Conservation (phyloP, 2,329 filamentous ascomycete species). For the Epichloe scottii region DNA sequence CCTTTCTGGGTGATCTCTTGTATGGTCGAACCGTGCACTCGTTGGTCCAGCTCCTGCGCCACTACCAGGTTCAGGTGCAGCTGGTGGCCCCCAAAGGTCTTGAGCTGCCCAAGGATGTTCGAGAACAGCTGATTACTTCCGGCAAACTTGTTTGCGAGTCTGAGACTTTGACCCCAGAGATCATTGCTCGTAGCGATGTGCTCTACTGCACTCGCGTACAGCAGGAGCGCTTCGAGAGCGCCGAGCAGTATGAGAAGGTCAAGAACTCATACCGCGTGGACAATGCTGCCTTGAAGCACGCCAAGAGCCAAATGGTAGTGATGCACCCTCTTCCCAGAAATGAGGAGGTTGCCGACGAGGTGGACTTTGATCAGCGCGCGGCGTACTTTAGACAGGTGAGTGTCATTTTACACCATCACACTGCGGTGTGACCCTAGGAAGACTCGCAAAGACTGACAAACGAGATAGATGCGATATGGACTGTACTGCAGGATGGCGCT, state of each 20-base stretch:
- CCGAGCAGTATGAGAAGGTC: conserved; percentile 70
- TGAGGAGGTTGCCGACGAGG: conserved; percentile 85
- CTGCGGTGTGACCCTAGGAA: not conserved
- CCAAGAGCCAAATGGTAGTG: conserved; percentile 86
- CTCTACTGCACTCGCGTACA: conserved; percentile 96
- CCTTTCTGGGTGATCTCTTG: conserved; percentile 84
- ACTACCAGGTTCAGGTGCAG: conserved; percentile 92
- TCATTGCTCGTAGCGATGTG: conserved; percentile 76
- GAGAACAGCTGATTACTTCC: conserved; percentile 55
- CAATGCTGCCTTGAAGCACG: conserved; percentile 78
- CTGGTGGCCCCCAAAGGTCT: conserved; percentile 76
- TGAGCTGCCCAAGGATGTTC: conserved; percentile 61
- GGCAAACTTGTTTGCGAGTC: conserved; percentile 69
- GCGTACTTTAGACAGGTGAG: conserved; percentile 98
- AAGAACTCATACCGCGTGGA: conserved; percentile 85
- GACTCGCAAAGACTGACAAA: not conserved
- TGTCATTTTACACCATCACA: conserved; percentile 28
- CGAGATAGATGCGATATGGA: conserved; percentile 79
- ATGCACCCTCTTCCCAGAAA: conserved; percentile 94
- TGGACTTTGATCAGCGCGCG: conserved; percentile 92
- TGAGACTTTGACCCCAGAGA: conserved; percentile 70
- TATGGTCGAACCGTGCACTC: conserved; percentile 95
- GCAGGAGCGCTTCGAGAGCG: conserved; percentile 83
- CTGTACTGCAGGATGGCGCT: conserved; percentile 97
- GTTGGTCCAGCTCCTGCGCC: conserved; percentile 80